phyloP scores from a whole-genome alignment of 345 rosid species.

The Salix suchowensis region DNA sequence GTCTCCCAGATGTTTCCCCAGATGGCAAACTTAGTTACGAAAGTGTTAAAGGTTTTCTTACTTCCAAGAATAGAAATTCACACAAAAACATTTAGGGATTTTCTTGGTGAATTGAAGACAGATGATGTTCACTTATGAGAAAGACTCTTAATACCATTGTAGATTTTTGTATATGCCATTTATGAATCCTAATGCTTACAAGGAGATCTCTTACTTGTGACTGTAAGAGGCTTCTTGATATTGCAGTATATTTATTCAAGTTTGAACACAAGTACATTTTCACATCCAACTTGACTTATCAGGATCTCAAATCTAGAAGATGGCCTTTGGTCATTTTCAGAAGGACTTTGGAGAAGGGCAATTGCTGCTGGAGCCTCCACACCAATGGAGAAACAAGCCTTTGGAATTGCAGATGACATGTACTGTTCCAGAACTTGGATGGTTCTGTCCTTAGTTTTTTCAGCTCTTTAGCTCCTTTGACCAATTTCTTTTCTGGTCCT shows the following conservation, averaged over 20 bases:
- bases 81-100: no score
- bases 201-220: no score
- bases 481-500: conserved; percentile 19
- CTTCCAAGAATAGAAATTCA: no score
- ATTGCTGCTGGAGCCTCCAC: conserved; percentile 70
- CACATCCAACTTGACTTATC: conserved; percentile 15
- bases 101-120: no score
- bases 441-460: neutral
- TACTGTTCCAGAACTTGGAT: conserved; percentile 25
- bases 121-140: no score
- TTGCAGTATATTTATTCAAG: conserved; percentile 4
- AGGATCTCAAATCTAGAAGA: conserved; percentile 59
- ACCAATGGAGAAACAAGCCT: conserved; percentile 71
- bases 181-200: no score
- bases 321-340: conserved; percentile 50
- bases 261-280: neutral
- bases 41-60: no score
- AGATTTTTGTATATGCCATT: no score
- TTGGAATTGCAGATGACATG: conserved; percentile 97
- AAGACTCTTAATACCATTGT: no score
- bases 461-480: neutral
- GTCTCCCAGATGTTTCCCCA: no score
- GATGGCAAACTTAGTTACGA: no score
- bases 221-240: neutral
- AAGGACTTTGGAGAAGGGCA: conserved; percentile 93